These are phyloP conservation scores for Aspergillus fumigatus DNA, from an alignment of 2,329 filamentous ascomycete species.

Conservation along the genomic window DNA sequence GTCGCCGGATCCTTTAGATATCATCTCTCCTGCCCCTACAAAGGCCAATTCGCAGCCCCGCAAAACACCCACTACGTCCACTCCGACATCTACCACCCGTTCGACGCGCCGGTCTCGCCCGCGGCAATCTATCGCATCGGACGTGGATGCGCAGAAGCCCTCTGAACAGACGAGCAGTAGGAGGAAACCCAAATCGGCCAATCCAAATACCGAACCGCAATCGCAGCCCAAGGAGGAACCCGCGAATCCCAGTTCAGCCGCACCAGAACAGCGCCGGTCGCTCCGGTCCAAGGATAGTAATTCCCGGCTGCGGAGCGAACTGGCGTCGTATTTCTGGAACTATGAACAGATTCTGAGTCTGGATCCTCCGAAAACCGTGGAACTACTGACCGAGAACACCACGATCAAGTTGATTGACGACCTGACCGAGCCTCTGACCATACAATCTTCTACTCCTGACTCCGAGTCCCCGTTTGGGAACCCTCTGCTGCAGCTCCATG, in stretches of 20 bases:
- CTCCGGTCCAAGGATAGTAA: constrained; percentile 80
- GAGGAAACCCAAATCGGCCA: not conserved
- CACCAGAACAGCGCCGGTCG: constrained; percentile 60
- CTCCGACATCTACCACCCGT: not conserved
- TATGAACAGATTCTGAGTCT: constrained; percentile 93
- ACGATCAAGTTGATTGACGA: constrained; percentile 67
- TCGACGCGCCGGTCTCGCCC: constrained; percentile 8
- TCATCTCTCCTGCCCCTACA: constrained; percentile 17
- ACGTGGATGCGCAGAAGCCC: not conserved
- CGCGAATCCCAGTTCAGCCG: not conserved
- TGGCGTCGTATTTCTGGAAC: constrained; percentile 85
- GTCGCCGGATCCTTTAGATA: constrained; percentile 25
- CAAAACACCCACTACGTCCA: constrained; percentile 11
- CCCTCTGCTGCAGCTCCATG: constrained; percentile 34
- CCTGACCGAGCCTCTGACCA: constrained; percentile 31
- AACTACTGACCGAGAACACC: constrained; percentile 68
- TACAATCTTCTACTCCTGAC: constrained; percentile 11
- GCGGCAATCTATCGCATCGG: constrained; percentile 2
- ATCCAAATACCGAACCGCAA: not conserved
- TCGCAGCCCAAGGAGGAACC: constrained; percentile 2
- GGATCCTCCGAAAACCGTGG: constrained; percentile 69
- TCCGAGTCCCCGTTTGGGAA: constrained; percentile 30
- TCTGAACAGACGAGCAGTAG: constrained; percentile 4
- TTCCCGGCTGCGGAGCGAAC: constrained; percentile 81
- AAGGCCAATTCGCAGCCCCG: not conserved